Evolutionary conservation across 306 rosid genomes (phyloP), one percentile per base, ranked within the genome.

Genomic region (Trichosanthes cucumerina): DNA sequence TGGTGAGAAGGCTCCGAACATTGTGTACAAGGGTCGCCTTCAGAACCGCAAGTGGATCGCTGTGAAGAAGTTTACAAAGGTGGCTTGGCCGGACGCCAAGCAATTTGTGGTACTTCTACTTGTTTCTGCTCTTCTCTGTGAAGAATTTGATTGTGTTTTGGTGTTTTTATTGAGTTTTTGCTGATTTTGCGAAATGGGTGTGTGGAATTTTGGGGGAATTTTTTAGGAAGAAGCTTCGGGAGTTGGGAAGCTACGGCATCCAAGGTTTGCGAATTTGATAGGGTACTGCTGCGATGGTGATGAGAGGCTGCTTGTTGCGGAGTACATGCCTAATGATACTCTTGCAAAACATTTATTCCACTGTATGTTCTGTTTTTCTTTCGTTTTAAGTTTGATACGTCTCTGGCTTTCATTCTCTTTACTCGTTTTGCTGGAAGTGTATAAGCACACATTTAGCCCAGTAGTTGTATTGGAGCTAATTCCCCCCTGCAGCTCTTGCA

Each of bases 281-380:
- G 99, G 99, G 44, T 96, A 87, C 81, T 96, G 97, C 88, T 92
- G 99, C 78, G 99, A 96, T 77, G 93, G 91, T 18, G 98, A 96
- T 77, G 97, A 96, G 87, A 90, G 99, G 79, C 90, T 96, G 38
- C 99, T 96, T 38, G 98, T 96, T 80, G 98, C 99, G 3, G 97
- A 95, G 86, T 92, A 80, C 86, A 92, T 95, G 97, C 99, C 99
- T 28, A 91, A 93, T 78, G 98, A 96, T 83, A 92, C 98, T 80
- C 96, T 96, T 44, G 98, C 99, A 4, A 96, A 96, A 87, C 99
- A 96, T 88, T 88, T 96, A 31, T 96, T 96, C 82, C 99, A 92
- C 86, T 96, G 99, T 90, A 90, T 73, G 92, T 78, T 41, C 50
- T 38, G 6, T 41, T 54, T 54, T 50, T 21, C n/a, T 64, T 58